Evolutionary conservation across 129 eudicot genomes (phyloP).

Genomic region (Helianthus tuberosus): DNA sequence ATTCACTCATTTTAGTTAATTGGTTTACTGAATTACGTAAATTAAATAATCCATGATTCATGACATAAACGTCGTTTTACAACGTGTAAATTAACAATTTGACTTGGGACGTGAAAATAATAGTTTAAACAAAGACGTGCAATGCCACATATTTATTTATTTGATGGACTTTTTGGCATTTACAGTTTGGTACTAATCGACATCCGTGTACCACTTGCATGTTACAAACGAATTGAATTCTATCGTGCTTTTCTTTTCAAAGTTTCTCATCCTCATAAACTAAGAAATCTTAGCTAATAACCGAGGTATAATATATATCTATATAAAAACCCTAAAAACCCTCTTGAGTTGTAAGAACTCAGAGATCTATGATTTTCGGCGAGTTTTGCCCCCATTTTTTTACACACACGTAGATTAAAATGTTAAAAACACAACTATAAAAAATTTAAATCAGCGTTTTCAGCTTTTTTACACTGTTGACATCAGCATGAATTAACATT

Average conservation of each 20-base stretch:
- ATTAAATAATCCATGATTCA: neutral
- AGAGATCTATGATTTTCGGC: too few relatives aligned
- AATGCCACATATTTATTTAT: neutral
- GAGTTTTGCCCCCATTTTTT: too few relatives aligned
- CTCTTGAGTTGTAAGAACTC: too few relatives aligned
- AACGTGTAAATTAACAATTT: neutral
- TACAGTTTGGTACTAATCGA: neutral
- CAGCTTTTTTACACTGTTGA: too few relatives aligned
- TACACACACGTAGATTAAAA: too few relatives aligned
- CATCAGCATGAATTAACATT: too few relatives aligned
- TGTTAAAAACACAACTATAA: too few relatives aligned
- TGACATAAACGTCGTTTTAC: neutral
- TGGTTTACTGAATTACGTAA: neutral
- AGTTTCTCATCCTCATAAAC: neutral
- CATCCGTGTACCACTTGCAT: constrained; percentile 6
- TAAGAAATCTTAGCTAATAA: too few relatives aligned
- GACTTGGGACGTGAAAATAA: neutral
- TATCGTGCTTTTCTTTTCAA: neutral
- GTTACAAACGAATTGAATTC: neutral
- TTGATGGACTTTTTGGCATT: neutral
- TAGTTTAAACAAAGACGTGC: neutral
- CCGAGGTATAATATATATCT: too few relatives aligned
- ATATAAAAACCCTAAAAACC: too few relatives aligned
- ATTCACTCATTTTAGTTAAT: too few relatives aligned
- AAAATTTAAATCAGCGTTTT: too few relatives aligned